Conservation (phyloP, 1,284 basidiomycete genomes). For the Mycena sp. region DNA sequence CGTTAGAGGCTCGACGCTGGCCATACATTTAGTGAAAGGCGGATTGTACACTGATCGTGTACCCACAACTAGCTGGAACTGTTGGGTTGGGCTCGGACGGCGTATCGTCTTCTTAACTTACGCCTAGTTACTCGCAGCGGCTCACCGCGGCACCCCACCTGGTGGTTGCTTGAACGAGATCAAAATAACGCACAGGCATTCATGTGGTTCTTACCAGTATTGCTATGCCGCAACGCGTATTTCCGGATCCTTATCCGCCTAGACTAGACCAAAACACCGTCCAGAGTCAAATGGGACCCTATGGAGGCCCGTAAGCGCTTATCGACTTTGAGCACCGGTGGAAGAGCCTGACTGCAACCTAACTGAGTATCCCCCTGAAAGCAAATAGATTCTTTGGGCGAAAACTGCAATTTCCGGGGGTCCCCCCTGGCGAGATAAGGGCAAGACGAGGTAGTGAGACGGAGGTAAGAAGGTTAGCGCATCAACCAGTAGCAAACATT, state of each 20-base stretch:
- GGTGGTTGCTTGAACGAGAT: neutral
- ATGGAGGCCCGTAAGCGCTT: neutral
- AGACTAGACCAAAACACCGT: no score
- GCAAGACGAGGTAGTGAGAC: no score
- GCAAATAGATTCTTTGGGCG: neutral
- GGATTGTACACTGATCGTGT: no score
- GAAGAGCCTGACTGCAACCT: neutral
- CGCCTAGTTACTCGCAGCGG: neutral
- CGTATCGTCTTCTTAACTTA: neutral
- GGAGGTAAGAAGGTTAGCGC: no score
- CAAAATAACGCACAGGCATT: neutral
- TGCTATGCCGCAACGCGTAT: neutral
- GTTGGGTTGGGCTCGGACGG: neutral
- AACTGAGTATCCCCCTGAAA: neutral
- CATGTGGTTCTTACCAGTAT: slow-evolving; percentile 1
- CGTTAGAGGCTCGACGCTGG: no score
- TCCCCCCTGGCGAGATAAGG: no score
- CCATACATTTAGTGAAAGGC: no score
- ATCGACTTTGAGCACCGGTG: neutral
- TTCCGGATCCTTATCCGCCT: no score
- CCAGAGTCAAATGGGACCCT: neutral
- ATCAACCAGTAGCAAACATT: no score
- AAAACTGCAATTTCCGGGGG: no score
- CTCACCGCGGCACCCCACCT: neutral
- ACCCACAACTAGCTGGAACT: no score